These are phyloP conservation scores for Acacia confusa DNA, from an alignment of 306 rosid species.

Conservation along the genomic window DNA sequence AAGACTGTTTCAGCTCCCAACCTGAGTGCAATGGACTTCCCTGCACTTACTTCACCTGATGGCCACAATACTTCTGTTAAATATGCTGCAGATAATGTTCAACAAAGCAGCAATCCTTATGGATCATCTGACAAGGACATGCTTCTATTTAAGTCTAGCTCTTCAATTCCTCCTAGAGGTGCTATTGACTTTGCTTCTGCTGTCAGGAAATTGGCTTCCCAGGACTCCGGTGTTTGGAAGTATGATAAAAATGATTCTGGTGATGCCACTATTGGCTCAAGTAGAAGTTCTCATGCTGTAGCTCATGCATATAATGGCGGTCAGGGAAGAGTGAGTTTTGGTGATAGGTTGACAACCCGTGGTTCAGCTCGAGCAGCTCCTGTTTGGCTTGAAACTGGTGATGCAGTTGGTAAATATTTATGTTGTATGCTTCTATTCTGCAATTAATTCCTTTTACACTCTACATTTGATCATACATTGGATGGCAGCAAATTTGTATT, in stretches of 20 bases:
- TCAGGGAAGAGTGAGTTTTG: conserved; percentile 61
- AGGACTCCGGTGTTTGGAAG: conserved; percentile 93
- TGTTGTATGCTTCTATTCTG: conserved; percentile 45
- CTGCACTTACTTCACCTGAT: conserved; percentile 66
- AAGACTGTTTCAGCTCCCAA: conserved; percentile 75
- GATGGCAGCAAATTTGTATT: conserved; percentile 87
- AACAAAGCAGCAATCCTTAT: conserved; percentile 61
- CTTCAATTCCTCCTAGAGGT: conserved; percentile 73
- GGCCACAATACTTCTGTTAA: conserved; percentile 56
- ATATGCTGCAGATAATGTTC: conserved; percentile 68
- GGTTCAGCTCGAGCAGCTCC: conserved; percentile 81
- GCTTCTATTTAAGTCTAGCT: conserved; percentile 73
- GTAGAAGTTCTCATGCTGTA: conserved; percentile 68
- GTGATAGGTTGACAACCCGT: conserved; percentile 69
- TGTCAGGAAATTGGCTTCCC: conserved; percentile 87
- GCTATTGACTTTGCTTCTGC: conserved; percentile 86
- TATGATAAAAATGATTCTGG: conserved; percentile 73
- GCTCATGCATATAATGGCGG: conserved; percentile 64
- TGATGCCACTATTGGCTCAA: conserved; percentile 76
- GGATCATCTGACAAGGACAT: conserved; percentile 69
- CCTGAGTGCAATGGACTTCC: conserved; percentile 82
- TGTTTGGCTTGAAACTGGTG: conserved; percentile 97
- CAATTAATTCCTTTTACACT: conserved; percentile 31
- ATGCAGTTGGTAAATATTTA: conserved; percentile 86
- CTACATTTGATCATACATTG: conserved; percentile 52